Percentiles rank a stretch among this genome's conserved stretches.
Conservation (phyloP, 495 filamentous ascomycete species). For the Daldinia decipiens region DNA sequence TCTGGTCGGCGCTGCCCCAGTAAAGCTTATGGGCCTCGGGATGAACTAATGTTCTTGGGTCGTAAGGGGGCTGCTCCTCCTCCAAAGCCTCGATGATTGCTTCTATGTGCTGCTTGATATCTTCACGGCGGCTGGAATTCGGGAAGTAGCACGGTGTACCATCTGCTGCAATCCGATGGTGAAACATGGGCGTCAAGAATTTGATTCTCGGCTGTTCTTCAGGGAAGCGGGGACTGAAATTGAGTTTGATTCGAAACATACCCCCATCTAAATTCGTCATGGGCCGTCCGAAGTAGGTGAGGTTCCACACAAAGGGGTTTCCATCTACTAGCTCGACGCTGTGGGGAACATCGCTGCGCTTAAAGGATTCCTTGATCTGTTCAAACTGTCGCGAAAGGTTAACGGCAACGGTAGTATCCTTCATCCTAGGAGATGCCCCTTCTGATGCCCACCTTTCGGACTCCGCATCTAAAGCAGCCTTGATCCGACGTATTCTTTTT, state of each 20-base stretch:
- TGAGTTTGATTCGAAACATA: slow-evolving; percentile 81
- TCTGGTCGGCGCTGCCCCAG: slow-evolving; percentile 83
- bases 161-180: slow-evolving; percentile 82
- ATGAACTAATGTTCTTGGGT: slow-evolving; percentile 89
- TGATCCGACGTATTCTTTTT: slow-evolving; percentile 71
- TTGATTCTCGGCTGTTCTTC: slow-evolving; percentile 89
- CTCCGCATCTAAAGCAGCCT: slow-evolving; percentile 75
- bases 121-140: slow-evolving; percentile 68
- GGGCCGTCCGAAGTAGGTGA: slow-evolving; percentile 88
- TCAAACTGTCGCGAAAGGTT: slow-evolving; percentile 86
- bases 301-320: slow-evolving; percentile 74
- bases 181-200: slow-evolving; percentile 83
- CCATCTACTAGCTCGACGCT: slow-evolving; percentile 76
- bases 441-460: slow-evolving; percentile 74
- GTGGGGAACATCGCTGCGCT: slow-evolving; percentile 72
- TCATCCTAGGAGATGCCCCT: slow-evolving; percentile 69
- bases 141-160: slow-evolving; percentile 88
- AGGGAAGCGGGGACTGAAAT: slow-evolving; percentile 88
- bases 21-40: slow-evolving; percentile 86
- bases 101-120: slow-evolving; percentile 84
- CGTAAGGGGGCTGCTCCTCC: slow-evolving; percentile 86
- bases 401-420: slow-evolving; percentile 78
- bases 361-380: slow-evolving; percentile 79
- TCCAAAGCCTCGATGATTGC: slow-evolving; percentile 85
- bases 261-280: slow-evolving; percentile 96